phyloP scores from a whole-genome alignment of 129 eudicot species.

The Tagetes erecta region DNA sequence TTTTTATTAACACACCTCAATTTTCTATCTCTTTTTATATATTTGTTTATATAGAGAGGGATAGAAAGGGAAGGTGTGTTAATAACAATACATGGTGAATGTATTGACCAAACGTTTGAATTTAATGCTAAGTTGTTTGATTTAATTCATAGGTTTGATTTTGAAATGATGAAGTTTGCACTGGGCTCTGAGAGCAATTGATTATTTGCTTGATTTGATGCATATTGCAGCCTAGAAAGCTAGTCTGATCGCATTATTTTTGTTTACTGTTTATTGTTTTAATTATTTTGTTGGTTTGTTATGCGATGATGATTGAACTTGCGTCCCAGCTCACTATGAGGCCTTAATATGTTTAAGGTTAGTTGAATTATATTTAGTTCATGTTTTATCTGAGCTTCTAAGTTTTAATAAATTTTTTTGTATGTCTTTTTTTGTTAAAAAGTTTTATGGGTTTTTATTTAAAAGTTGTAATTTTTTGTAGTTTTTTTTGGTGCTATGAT shows the following conservation, averaged over 20 bases:
- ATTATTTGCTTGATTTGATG: constrained; percentile 43
- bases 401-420: neutral
- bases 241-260: constrained; percentile 27
- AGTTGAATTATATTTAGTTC: constrained; percentile 35
- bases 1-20: too few species aligned
- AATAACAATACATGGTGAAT: too few species aligned
- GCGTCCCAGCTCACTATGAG: constrained; percentile 54
- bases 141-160: neutral
- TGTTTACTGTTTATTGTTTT: neutral
- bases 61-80: too few species aligned
- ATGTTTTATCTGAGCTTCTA: constrained; percentile 23
- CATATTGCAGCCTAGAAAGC: constrained; percentile 51
- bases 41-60: too few species aligned
- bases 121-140: neutral
- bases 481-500: constrained; percentile 24
- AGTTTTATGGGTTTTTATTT: too few species aligned
- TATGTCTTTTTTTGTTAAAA: too few species aligned
- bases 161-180: constrained; percentile 54
- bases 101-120: too few species aligned
- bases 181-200: constrained; percentile 60
- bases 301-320: constrained; percentile 44
- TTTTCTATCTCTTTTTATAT: too few species aligned
- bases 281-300: too few species aligned
- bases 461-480: neutral
- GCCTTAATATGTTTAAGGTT: constrained; percentile 42